Percentiles rank a stretch among this genome's conserved stretches.
Conservation (phyloP, 1,284 basidiomycete species). For the Neonothopanus nambi region DNA sequence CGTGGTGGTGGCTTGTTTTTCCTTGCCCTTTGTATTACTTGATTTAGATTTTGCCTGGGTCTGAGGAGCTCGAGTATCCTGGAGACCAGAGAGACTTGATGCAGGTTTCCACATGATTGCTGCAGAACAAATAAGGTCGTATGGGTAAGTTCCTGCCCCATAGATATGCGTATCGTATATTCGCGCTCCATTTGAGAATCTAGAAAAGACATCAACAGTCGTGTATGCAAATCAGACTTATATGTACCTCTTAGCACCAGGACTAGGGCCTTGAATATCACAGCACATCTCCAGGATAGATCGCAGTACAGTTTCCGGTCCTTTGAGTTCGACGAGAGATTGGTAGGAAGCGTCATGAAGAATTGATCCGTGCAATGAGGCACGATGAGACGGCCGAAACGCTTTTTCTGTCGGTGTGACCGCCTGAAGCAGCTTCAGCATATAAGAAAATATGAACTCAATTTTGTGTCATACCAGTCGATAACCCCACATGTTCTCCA, state of each 20-base stretch:
- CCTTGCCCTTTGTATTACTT: conserved; percentile 12
- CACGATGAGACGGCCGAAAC: conserved; percentile 86
- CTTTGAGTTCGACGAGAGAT: conserved; percentile 72
- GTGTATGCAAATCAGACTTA: neutral
- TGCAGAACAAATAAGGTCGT: conserved; percentile 67
- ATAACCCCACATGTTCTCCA: conserved; percentile 90
- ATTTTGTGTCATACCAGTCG: conserved; percentile 56
- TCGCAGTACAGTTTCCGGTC: conserved; percentile 56
- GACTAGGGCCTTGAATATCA: conserved; percentile 59
- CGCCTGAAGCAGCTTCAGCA: conserved; percentile 41
- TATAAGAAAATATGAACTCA: neutral
- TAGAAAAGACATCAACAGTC: conserved; percentile 26
- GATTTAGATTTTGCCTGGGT: too few species aligned
- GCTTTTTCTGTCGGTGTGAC: conserved; percentile 86
- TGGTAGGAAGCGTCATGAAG: conserved; percentile 88
- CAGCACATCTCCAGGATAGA: conserved; percentile 57
- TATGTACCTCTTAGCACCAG: conserved; percentile 56
- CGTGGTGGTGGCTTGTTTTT: conserved; percentile 19
- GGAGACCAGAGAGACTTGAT: neutral
- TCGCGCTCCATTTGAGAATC: conserved; percentile 58
- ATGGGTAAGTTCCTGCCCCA: conserved; percentile 64
- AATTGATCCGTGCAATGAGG: conserved; percentile 79
- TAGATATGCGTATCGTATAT: conserved; percentile 66
- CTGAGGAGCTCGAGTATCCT: conserved; percentile 9
- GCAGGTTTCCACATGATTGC: conserved; percentile 72